phyloP scores from a whole-genome alignment of 495 filamentous ascomycete genomes.

The Xylaria scruposa region DNA sequence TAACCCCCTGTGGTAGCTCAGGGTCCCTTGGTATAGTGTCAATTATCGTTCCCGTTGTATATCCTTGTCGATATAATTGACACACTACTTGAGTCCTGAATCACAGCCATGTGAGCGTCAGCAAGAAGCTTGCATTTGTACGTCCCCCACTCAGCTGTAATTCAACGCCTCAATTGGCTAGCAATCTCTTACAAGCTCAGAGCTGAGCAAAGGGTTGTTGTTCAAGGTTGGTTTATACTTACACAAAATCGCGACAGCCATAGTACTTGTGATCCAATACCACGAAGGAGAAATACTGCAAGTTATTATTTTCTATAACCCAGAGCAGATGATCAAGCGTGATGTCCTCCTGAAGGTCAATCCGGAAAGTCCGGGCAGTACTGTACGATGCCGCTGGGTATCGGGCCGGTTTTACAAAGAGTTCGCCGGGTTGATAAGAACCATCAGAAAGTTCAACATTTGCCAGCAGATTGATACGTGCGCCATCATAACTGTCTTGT shows the following conservation, averaged over 20 bases:
- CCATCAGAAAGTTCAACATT: background rate
- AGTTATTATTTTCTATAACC: background rate
- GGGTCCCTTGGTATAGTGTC: background rate
- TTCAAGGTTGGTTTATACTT: background rate
- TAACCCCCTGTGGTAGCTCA: background rate
- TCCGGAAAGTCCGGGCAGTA: background rate
- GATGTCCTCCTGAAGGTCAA: background rate
- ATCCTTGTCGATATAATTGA: background rate
- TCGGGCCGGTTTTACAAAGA: background rate
- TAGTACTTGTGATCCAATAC: background rate
- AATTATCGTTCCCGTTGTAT: background rate
- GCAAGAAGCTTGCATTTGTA: background rate
- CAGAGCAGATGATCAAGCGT: constrained; percentile 9
- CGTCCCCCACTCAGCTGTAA: background rate
- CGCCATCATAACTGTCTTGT: background rate
- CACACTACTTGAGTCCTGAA: background rate
- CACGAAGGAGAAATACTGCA: constrained; percentile 1
- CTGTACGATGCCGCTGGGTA: background rate
- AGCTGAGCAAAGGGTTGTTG: background rate
- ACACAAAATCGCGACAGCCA: constrained; percentile 14
- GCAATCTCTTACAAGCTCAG: background rate
- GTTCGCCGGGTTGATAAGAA: background rate
- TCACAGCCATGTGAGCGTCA: background rate
- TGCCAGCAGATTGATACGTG: background rate
- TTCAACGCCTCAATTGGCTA: no score